Conservation (phyloP, 2,329 filamentous ascomycete genomes). For the Arthrinium puccinioides region DNA sequence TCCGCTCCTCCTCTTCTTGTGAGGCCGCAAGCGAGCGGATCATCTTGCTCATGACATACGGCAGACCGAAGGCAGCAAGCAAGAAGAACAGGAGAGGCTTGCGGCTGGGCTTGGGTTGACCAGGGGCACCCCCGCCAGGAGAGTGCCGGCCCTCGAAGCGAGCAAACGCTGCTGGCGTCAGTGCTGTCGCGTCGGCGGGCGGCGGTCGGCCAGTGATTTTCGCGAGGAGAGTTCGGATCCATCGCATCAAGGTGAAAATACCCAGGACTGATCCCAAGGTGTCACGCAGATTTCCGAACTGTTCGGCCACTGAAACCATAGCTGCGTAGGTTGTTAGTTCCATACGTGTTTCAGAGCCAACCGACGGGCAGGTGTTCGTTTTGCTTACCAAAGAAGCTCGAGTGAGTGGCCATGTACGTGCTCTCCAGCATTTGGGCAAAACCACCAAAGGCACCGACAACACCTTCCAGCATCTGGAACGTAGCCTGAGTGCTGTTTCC, state of each 20-base stretch:
- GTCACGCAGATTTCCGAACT: slow-evolving; percentile 88
- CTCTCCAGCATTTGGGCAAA: slow-evolving; percentile 99
- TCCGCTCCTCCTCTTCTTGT: slow-evolving; percentile 75
- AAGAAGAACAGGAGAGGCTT: slow-evolving; percentile 97
- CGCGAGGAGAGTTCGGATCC: slow-evolving; percentile 84
- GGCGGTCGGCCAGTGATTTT: slow-evolving; percentile 88
- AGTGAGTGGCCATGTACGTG: slow-evolving; percentile 99
- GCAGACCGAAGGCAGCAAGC: slow-evolving; percentile 86
- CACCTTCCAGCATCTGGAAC: slow-evolving; percentile 96
- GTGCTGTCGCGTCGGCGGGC: slow-evolving; percentile 76
- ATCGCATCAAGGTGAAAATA: slow-evolving; percentile 92
- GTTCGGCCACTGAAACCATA: slow-evolving; percentile 97
- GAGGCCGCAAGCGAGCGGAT: slow-evolving; percentile 77
- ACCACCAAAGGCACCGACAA: slow-evolving; percentile 92
- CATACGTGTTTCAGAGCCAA: not conserved
- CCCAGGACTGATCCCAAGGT: slow-evolving; percentile 89
- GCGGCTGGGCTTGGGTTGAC: slow-evolving; percentile 68
- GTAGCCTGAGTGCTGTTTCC: slow-evolving; percentile 92
- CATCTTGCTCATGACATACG: slow-evolving; percentile 94
- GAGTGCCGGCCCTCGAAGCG: slow-evolving; percentile 67
- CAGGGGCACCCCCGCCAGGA: slow-evolving; percentile 51
- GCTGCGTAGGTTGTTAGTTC: slow-evolving; percentile 41
- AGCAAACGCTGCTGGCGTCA: slow-evolving; percentile 88
- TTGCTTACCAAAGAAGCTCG: slow-evolving; percentile 86
- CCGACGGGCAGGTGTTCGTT: too few relatives aligned